phyloP scores from a whole-genome alignment of 2,329 filamentous ascomycete genomes.

The Colletotrichum somersetense region DNA sequence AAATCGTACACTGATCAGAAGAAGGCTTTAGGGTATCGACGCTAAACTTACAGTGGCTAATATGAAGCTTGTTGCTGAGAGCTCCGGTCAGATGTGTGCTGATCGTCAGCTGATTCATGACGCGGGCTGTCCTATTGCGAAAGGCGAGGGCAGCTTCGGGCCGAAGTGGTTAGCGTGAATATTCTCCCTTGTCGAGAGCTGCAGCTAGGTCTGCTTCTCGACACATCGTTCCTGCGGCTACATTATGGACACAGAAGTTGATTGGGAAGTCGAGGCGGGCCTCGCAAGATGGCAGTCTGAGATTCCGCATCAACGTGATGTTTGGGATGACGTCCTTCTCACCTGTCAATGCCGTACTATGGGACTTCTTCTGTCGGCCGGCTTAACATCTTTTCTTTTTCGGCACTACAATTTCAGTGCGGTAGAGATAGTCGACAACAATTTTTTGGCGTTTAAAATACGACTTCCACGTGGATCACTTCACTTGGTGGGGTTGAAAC shows the following conservation, averaged over 20 bases:
- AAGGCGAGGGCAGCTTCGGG: too few relatives aligned
- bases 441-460: neutral
- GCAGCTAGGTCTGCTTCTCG: too few relatives aligned
- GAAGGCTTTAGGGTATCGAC: constrained; percentile 52
- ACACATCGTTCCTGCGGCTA: neutral
- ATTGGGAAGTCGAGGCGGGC: neutral
- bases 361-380: neutral
- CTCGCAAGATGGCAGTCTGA: too few relatives aligned
- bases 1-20: constrained; percentile 55
- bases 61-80: too few relatives aligned
- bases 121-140: too few relatives aligned
- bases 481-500: neutral
- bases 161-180: too few relatives aligned
- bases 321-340: neutral
- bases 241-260: neutral
- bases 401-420: neutral
- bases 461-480: neutral
- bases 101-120: too few relatives aligned
- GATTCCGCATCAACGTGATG: neutral
- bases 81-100: too few relatives aligned
- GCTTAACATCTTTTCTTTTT: too few relatives aligned
- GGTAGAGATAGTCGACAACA: too few relatives aligned
- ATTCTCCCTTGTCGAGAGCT: too few relatives aligned
- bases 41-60: too few relatives aligned
- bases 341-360: constrained; percentile 68